Percentiles rank a stretch among this genome's conserved stretches.
Evolutionary conservation across 257 asterid species (phyloP).

Genomic region (Solanum medicagineum): DNA sequence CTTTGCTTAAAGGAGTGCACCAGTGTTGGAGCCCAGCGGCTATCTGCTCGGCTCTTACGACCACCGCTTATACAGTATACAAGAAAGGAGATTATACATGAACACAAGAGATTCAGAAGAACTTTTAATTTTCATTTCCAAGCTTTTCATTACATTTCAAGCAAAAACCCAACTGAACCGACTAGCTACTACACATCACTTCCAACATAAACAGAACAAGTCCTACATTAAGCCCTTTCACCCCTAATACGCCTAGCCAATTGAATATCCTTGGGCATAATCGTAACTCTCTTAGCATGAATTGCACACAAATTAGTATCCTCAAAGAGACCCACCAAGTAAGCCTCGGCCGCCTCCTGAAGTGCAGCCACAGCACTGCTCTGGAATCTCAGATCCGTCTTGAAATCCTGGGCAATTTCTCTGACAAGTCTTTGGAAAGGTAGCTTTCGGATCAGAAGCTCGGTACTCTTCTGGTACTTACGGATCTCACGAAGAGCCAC

Average conservation of each 20-base stretch:
- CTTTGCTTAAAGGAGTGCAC: slow-evolving; percentile 44
- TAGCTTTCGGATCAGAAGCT: not conserved
- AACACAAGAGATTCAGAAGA: no score
- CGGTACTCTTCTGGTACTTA: not conserved
- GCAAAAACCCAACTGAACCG: not conserved
- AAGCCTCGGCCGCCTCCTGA: not conserved
- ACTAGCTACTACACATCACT: not conserved
- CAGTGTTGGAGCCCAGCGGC: slow-evolving; percentile 60
- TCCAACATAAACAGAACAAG: not conserved
- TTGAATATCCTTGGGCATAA: not conserved
- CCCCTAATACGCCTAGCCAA: not conserved
- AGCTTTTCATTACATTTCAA: not conserved
- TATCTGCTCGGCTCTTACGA: slow-evolving; percentile 52
- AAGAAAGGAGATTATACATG: slow-evolving; percentile 6
- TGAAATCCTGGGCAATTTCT: not conserved
- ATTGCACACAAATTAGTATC: not conserved
- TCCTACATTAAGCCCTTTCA: not conserved
- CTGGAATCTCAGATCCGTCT: not conserved
- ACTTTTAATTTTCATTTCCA: not conserved
- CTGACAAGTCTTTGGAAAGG: not conserved
- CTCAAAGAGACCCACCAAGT: not conserved
- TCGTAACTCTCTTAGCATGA: not conserved
- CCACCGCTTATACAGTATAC: slow-evolving; percentile 44
- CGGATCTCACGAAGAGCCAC: not conserved
- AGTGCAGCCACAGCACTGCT: not conserved